A percentile compares a stretch with the other conserved stretches of the same genome.
These are phyloP conservation scores for Fusarium mundagurra DNA, from an alignment of 2,329 filamentous ascomycete genomes.

Conservation along the genomic window DNA sequence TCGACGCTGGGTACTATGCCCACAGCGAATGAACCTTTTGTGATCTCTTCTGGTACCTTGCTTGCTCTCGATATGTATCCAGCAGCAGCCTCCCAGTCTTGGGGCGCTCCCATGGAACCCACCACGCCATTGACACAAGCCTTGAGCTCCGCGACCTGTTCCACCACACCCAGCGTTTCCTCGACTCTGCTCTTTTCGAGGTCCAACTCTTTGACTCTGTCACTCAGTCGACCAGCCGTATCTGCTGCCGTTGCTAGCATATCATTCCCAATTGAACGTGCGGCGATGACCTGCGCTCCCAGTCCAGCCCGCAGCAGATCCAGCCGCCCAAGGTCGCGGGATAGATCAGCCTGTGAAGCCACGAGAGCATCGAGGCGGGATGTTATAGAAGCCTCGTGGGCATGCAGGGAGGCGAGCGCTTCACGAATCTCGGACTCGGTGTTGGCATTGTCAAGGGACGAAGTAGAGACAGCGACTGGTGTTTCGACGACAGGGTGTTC, in stretches of 20 bases:
- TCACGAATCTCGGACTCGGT: slow-evolving; percentile 83
- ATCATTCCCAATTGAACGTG: slow-evolving; percentile 84
- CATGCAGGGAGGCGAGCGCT: slow-evolving; percentile 78
- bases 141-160: slow-evolving; percentile 96
- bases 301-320: slow-evolving; percentile 90
- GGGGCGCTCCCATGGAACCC: slow-evolving; percentile 95
- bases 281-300: slow-evolving; percentile 85
- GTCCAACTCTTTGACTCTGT: slow-evolving; percentile 87
- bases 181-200: slow-evolving; percentile 92
- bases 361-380: slow-evolving; percentile 79
- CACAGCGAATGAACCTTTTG: slow-evolving; percentile 86
- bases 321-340: slow-evolving; percentile 85
- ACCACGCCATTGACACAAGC: slow-evolving; percentile 94
- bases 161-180: slow-evolving; percentile 88
- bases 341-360: slow-evolving; percentile 85
- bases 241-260: slow-evolving; percentile 89
- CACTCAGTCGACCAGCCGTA: slow-evolving; percentile 86
- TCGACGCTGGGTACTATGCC: slow-evolving; percentile 95
- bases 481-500: slow-evolving; percentile 46
- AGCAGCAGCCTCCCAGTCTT: slow-evolving; percentile 98
- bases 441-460: slow-evolving; percentile 72
- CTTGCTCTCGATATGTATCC: slow-evolving; percentile 86
- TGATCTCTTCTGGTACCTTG: slow-evolving; percentile 81
- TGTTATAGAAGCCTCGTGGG: slow-evolving; percentile 79
- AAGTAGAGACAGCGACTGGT: slow-evolving; percentile 28